A percentile compares a stretch with the other conserved stretches of the same genome.
phyloP scores from a whole-genome alignment of 202 grass and related monocot genomes.

The Bolboschoenoplectus hybrid region DNA sequence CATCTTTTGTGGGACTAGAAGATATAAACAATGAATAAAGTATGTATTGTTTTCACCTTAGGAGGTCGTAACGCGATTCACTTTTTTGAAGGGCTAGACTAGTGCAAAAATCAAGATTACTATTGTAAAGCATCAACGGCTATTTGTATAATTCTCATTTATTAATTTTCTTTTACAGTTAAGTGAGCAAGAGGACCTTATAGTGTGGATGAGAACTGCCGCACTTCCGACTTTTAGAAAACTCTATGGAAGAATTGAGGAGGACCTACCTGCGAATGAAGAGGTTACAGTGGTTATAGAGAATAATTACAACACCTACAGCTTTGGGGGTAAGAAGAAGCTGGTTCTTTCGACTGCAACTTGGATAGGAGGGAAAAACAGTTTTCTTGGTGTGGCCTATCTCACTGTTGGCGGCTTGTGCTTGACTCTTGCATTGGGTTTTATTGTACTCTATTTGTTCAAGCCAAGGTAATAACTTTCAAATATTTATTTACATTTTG shows the following conservation, averaged over 20 bases:
- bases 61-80: neutral
- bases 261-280: conserved; percentile 67
- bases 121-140: neutral
- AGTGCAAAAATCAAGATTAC: neutral
- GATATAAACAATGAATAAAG: neutral
- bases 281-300: conserved; percentile 75
- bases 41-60: neutral
- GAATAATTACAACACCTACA: conserved; percentile 97
- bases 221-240: conserved; percentile 95
- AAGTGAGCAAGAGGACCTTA: conserved; percentile 93
- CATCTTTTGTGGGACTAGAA: neutral
- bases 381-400: conserved; percentile 85
- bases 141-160: neutral
- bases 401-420: conserved; percentile 67
- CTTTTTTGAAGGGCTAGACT: neutral
- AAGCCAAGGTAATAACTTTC: conserved; percentile 66
- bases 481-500: neutral
- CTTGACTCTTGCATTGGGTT: conserved; percentile 68
- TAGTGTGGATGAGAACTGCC: conserved; percentile 97
- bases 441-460: conserved; percentile 69
- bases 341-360: conserved; percentile 85
- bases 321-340: conserved; percentile 81
- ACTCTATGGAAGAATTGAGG: conserved; percentile 89
- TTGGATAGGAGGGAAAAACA: conserved; percentile 92
- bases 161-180: conserved; percentile 54